These are phyloP conservation scores for Chytriomyces confervae DNA, from an alignment of 192 early-diverging fungal species.

Conservation along the genomic window DNA sequence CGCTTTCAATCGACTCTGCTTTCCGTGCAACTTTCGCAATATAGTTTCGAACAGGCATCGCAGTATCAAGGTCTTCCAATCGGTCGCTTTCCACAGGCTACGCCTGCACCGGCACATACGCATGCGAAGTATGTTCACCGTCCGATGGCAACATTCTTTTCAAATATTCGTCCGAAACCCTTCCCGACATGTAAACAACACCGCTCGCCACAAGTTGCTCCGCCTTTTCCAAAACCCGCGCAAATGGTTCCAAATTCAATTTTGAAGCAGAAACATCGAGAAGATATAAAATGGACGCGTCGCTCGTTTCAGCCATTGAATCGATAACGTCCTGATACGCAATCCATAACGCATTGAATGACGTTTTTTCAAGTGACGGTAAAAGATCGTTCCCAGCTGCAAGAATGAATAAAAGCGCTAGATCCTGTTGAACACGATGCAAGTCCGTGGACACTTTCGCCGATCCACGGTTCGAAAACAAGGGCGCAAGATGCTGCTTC, in stretches of 20 bases:
- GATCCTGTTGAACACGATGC: constrained; percentile 12
- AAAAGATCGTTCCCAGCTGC: constrained; percentile 7
- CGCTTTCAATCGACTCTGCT: no score
- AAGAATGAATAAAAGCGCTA: constrained; percentile 1
- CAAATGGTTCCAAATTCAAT: neutral
- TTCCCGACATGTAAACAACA: neutral
- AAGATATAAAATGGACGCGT: neutral
- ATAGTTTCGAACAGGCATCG: no score
- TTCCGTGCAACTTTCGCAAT: no score
- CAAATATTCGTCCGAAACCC: neutral
- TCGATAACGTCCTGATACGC: neutral
- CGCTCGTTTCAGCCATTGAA: neutral
- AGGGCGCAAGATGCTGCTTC: neutral
- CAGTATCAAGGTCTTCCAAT: no score
- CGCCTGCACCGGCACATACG: neutral
- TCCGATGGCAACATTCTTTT: neutral
- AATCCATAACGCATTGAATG: neutral
- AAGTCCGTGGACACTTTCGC: neutral
- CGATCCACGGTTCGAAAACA: neutral
- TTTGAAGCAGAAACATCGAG: neutral
- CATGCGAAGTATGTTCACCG: no score
- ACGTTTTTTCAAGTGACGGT: neutral
- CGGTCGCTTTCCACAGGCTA: no score
- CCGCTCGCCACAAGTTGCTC: neutral
- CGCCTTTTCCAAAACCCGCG: neutral